Evolutionary conservation across 176 grass and related monocot species (phyloP), one percentile per base, ranked within the genome.

Genomic region (Ensete glaucum): DNA sequence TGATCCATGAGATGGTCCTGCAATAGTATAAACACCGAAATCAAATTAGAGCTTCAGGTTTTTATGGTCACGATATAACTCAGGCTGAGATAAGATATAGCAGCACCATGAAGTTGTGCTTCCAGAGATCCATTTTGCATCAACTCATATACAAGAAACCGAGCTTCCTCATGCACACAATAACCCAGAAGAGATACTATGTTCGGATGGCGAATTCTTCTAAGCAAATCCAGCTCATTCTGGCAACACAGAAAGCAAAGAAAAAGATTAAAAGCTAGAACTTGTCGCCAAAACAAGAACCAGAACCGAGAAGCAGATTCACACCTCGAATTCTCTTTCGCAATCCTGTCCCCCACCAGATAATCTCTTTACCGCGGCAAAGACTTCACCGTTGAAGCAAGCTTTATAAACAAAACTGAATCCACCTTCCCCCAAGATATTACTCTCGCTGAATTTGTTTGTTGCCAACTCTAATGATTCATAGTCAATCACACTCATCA

Each of bases 51-150:
- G 81, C 71, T 48, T 72, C 62, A 57, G 53, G 62, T 62, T 67
- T 78, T 67, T 67, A 27, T 75, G 34, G 34, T 6, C 34, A 43
- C 5, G 34, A 56, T 53, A 52, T 72, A 52, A 12, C 22, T 12
- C 9, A 3, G 53, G 22, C 10, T 25, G 49, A 15, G 16, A 22
- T 22, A 74, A 27, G 84, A 79, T 70, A 83, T 73, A 72, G 69
- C 15, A 48, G 71, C 86, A 99, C 95, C 95, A 65, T 99, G 90
- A 72, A 99, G 84, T 74, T 89, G 95, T 75, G 84, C 78, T 59
- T 99, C 95, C 76, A 99, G 66, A 72, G 95, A 99, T 80, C 95
- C 90, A 67, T 91, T 94, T 78, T 93, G 84, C 95, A 99, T 94
- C 64, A 99, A 87, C 80, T 99, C 90, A 56, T 99, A 99, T 81